phyloP scores from a whole-genome alignment of 2,329 filamentous ascomycete species.

The Sordariomycetes sp. region DNA sequence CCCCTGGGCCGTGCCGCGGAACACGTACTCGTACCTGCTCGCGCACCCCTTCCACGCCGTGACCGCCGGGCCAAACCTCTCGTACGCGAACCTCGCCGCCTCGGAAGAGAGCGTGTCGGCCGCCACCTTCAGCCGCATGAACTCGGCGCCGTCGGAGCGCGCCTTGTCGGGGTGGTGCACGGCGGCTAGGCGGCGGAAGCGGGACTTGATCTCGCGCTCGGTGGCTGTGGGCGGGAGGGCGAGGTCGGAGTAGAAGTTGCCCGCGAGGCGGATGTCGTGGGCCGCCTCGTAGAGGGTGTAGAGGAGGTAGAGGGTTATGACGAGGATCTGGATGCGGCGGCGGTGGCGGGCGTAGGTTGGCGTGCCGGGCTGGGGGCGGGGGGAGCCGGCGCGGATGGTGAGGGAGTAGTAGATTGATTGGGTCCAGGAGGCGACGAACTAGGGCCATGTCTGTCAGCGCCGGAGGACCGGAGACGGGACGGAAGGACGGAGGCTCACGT shows the following conservation, averaged over 20 bases:
- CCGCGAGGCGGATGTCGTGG: slow-evolving; percentile 56
- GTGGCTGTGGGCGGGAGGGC: slow-evolving; percentile 54
- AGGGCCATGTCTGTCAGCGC: slow-evolving; percentile 2
- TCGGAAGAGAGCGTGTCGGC: slow-evolving; percentile 72
- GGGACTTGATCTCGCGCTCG: slow-evolving; percentile 68
- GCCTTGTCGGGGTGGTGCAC: slow-evolving; percentile 79
- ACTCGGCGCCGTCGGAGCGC: slow-evolving; percentile 29
- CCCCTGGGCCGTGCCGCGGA: slow-evolving; percentile 44
- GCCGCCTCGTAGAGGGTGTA: slow-evolving; percentile 93
- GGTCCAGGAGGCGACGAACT: slow-evolving; percentile 67
- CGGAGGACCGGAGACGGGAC: neutral
- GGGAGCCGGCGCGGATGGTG: slow-evolving; percentile 79
- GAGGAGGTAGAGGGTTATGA: slow-evolving; percentile 71
- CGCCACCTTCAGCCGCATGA: slow-evolving; percentile 72
- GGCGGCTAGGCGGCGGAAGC: slow-evolving; percentile 65
- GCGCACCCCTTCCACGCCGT: slow-evolving; percentile 51
- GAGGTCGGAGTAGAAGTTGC: slow-evolving; percentile 71
- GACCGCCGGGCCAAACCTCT: slow-evolving; percentile 69
- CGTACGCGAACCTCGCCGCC: slow-evolving; percentile 72
- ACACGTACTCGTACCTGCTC: slow-evolving; percentile 61
- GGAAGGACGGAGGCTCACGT: slow-evolving; percentile 17
- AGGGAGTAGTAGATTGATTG: slow-evolving; percentile 79
- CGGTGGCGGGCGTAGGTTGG: slow-evolving; percentile 60
- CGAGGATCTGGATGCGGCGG: slow-evolving; percentile 68
- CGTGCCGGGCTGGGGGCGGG: slow-evolving; percentile 59